These are phyloP conservation scores for Calonectria leucothoes DNA, from an alignment of 2,329 filamentous ascomycete species.

Conservation along the genomic window DNA sequence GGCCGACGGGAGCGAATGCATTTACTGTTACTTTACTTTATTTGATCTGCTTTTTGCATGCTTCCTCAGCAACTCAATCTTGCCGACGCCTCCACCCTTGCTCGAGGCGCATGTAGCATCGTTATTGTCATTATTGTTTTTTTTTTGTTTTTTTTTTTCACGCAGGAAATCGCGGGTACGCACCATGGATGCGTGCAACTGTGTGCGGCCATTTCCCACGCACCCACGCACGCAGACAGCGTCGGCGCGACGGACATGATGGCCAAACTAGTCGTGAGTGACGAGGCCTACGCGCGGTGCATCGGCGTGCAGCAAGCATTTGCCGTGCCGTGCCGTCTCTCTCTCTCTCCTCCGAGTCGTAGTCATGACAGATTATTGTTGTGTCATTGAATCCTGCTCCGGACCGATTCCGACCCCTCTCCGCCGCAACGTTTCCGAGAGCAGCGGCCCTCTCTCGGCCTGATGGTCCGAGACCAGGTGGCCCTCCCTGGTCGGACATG, in stretches of 20 bases:
- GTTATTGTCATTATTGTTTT: too few relatives aligned
- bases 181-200: background rate
- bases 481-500: conserved; percentile 13
- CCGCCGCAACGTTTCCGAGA: conserved; percentile 13
- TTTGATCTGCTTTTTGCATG: conserved; percentile 16
- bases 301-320: background rate
- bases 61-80: background rate
- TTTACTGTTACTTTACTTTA: conserved; percentile 15
- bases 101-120: background rate
- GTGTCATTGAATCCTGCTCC: conserved; percentile 16
- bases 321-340: background rate
- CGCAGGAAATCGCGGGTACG: conserved; percentile 16
- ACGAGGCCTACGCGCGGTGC: background rate
- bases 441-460: background rate
- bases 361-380: background rate
- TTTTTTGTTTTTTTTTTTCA: background rate
- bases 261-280: background rate
- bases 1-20: background rate
- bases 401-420: conserved; percentile 21
- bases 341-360: background rate
- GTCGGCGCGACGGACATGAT: background rate
- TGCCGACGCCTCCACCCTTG: background rate
- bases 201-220: background rate
- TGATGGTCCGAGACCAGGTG: conserved; percentile 10
- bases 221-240: background rate